These are phyloP conservation scores for Madurella fahalii DNA, from an alignment of 2,329 filamentous ascomycete species.

Conservation along the genomic window DNA sequence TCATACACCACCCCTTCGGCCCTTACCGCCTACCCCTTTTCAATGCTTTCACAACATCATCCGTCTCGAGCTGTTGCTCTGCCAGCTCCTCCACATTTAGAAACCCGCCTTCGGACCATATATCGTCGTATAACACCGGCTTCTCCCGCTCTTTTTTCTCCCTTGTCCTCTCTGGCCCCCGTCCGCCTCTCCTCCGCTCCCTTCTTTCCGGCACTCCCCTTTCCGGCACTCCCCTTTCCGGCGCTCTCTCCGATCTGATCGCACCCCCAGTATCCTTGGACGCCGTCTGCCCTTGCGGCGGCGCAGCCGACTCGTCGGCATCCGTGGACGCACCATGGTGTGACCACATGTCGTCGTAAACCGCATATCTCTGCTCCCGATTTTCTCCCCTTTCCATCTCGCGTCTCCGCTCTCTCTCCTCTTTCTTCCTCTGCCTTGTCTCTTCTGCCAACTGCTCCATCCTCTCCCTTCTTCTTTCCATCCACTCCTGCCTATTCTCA, in stretches of 20 bases:
- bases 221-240: too few relatives aligned
- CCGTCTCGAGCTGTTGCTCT: too few relatives aligned
- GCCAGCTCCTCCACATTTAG: too few relatives aligned
- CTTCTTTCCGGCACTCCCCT: too few relatives aligned
- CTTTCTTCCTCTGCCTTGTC: neutral
- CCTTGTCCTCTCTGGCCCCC: too few relatives aligned
- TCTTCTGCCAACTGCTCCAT: neutral
- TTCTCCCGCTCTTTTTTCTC: too few relatives aligned
- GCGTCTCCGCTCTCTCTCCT: neutral
- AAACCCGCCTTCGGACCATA: too few relatives aligned
- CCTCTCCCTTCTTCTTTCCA: neutral
- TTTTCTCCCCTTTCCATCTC: neutral
- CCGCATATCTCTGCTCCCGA: neutral
- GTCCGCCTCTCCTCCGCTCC: too few relatives aligned
- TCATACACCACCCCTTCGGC: slow-evolving; percentile 3
- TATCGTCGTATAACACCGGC: too few relatives aligned
- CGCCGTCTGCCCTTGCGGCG: neutral
- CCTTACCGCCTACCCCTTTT: neutral
- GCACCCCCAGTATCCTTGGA: slow-evolving; percentile 9
- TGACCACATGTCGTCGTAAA: neutral
- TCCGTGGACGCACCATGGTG: neutral
- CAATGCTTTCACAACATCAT: neutral
- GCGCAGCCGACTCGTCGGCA: neutral
- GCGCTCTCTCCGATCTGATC: slow-evolving; percentile 2
- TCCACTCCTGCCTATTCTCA: neutral